phyloP scores from a whole-genome alignment of 768 basidiomycete species.

The Pholiota microspora region DNA sequence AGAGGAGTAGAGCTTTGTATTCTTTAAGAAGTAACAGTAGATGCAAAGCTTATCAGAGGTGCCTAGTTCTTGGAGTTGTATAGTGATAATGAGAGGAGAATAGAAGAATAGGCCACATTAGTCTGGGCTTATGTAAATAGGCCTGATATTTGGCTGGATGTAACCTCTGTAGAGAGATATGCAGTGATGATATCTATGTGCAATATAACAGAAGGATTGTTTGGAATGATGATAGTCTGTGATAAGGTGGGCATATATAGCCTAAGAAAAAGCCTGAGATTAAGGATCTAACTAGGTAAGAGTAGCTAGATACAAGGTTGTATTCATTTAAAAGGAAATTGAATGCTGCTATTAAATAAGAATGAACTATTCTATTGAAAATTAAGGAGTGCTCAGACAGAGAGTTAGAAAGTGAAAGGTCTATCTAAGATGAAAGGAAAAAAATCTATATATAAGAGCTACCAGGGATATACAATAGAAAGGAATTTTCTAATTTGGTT shows the following conservation, averaged over 20 bases:
- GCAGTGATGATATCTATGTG: background rate
- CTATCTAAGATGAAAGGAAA: background rate
- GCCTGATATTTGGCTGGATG: background rate
- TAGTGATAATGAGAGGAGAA: background rate
- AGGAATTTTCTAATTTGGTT: background rate
- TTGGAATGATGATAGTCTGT: background rate
- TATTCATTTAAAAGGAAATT: background rate
- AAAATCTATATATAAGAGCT: background rate
- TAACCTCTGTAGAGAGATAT: background rate
- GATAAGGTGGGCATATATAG: constrained; percentile 21
- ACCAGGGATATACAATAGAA: background rate
- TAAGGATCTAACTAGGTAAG: background rate
- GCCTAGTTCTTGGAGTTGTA: background rate
- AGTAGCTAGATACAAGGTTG: background rate
- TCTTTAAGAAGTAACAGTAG: background rate
- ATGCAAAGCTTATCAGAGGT: background rate
- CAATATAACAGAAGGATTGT: background rate
- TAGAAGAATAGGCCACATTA: background rate
- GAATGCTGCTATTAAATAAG: background rate
- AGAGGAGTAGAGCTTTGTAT: background rate
- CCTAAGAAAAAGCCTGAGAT: constrained; percentile 30
- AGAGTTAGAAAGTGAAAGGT: background rate
- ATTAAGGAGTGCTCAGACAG: background rate
- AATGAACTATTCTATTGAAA: background rate
- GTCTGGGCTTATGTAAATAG: background rate